These are phyloP conservation scores for Arabidopsis hybrid DNA, from an alignment of 441 rosid genomes.

Conservation along the genomic window DNA sequence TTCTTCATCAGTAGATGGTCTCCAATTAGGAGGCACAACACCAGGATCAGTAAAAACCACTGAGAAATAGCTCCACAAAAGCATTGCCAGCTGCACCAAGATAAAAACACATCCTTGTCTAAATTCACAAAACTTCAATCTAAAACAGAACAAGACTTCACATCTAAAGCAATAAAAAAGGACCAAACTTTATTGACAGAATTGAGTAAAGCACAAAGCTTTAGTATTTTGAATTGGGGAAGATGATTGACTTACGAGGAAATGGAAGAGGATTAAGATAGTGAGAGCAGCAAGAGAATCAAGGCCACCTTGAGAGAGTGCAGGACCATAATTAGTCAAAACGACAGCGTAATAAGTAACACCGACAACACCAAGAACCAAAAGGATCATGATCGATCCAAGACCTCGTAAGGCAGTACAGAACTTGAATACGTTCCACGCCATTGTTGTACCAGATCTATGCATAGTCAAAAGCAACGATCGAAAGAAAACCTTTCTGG, in stretches of 20 bases:
- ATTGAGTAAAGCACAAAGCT: background rate
- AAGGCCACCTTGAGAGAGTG: constrained; percentile 64
- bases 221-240: background rate
- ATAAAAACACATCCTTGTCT: constrained; percentile 4
- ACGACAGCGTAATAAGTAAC: constrained; percentile 94
- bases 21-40: constrained; percentile 79
- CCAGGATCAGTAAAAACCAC: constrained; percentile 85
- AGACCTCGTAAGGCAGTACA: constrained; percentile 92
- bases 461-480: constrained; percentile 58
- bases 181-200: constrained; percentile 11
- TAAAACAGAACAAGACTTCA: background rate
- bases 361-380: constrained; percentile 91
- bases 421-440: constrained; percentile 97
- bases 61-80: constrained; percentile 83
- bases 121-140: constrained; percentile 8
- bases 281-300: constrained; percentile 55
- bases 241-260: constrained; percentile 50
- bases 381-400: constrained; percentile 94
- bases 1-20: constrained; percentile 73
- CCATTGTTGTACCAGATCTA: constrained; percentile 94
- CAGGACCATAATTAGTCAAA: constrained; percentile 82
- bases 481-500: background rate
- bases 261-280: constrained; percentile 67
- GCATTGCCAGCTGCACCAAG: constrained; percentile 69
- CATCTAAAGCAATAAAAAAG: constrained; percentile 10